A percentile compares a stretch with the other conserved stretches of the same genome.
Conservation (phyloP, 2,329 filamentous ascomycete genomes). For the Alternaria angustiovoidea region DNA sequence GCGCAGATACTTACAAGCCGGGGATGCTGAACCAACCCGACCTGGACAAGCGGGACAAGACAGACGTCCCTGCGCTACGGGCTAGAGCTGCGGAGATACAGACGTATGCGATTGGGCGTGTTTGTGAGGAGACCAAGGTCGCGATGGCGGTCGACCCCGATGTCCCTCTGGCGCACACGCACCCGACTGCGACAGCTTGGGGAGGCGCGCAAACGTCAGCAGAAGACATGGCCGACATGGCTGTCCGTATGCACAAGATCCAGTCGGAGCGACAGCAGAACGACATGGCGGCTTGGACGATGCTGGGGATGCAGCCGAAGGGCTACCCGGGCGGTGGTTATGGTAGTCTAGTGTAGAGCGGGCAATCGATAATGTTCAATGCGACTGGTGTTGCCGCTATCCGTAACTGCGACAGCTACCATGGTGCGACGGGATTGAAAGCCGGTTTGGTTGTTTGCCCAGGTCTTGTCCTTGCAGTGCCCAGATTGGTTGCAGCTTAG, state of each 20-base stretch:
- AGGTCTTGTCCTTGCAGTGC: slow-evolving; percentile 1
- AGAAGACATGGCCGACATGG: slow-evolving; percentile 24
- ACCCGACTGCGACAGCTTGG: slow-evolving; percentile 1
- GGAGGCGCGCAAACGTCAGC: not conserved
- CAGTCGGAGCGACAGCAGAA: slow-evolving; percentile 30
- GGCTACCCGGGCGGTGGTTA: slow-evolving; percentile 20
- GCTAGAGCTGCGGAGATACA: slow-evolving; percentile 36
- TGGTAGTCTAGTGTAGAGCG: slow-evolving; percentile 14
- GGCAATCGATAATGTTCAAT: not conserved
- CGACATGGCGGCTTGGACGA: slow-evolving; percentile 24
- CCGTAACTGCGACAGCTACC: not conserved
- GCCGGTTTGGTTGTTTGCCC: not conserved
- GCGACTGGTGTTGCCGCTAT: not conserved
- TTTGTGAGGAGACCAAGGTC: slow-evolving; percentile 40
- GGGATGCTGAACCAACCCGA: slow-evolving; percentile 44
- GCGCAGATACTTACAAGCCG: slow-evolving; percentile 44
- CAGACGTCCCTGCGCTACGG: slow-evolving; percentile 31
- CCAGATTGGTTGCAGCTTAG: not conserved
- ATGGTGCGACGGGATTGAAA: slow-evolving; percentile 4
- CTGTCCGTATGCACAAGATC: slow-evolving; percentile 27
- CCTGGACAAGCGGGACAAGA: slow-evolving; percentile 39
- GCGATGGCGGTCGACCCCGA: slow-evolving; percentile 32
- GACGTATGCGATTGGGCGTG: slow-evolving; percentile 34
- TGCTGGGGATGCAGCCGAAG: slow-evolving; percentile 15
- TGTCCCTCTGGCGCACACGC: slow-evolving; percentile 9